Base-by-base conservation (phyloP, 345 rosid species). In the Clausena lansium region DNA sequence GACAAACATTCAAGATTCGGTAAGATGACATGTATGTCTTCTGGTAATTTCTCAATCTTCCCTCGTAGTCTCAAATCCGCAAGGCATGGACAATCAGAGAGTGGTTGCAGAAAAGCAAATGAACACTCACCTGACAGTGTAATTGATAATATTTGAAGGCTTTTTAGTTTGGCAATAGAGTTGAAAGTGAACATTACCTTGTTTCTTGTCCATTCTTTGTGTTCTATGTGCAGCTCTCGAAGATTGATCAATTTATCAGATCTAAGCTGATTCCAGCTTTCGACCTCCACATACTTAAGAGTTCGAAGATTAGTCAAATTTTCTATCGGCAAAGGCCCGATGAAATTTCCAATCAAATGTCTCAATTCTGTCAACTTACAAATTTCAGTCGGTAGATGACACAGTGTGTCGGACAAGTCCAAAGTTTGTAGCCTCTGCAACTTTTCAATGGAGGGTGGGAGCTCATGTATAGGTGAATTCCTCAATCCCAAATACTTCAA, bases 361-460 rank as follows among this genome's bases (percentile, higher is more conserved):
- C 62, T 71, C 59, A 70, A 50, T 24, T 45, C 57, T 47, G 30
- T 20, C 36, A 70, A 17, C 60, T 47, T 25, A 20, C 14, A 0
- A 33, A 70, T 70, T 45, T 27, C 59, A 47, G 1, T 7, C 9
- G 73, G 59, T 28, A 45, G 7, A 4, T 4, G 0, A 1, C 19
- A 6, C 5, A 0, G 7, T 8, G 9, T 4, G 20, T 0, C 8
- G n/a, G 22, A 28, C 30, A 70, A 6, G 15, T 70, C 73, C 36
- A 47, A 1, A 70, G 73, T 47, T 70, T 47, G 33, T 4, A 70
- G 58, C 11, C 9, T 70, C 73, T 70, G 59, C 73, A 70, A 70
- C 10, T 50, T 47, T 2, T 15, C 11, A 28, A 70, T 45, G 0
- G 33, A 13, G 1, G 20, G 1, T 39, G 71, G 54, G 17, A 67